Evolutionary conservation across 106 monocot genomes (phyloP).

Genomic region (Acanthochlamys bracteata): DNA sequence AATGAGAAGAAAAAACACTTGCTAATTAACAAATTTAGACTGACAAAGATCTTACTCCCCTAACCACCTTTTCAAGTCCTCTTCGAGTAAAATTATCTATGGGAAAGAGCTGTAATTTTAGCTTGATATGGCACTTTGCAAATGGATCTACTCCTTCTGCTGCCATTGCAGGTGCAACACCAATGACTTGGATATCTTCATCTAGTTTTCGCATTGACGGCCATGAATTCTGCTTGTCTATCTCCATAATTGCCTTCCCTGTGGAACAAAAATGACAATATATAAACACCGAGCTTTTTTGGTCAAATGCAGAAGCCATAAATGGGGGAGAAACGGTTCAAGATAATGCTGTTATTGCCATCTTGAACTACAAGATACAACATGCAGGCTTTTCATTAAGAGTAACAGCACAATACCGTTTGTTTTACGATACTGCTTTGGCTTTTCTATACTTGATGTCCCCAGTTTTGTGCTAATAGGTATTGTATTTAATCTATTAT

Average conservation of each 20-base stretch:
- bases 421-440: slow-evolving; percentile 20
- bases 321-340: background rate
- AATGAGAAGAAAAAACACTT: too few relatives aligned
- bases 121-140: slow-evolving; percentile 19
- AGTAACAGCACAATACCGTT: slow-evolving; percentile 13
- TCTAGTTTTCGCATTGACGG: slow-evolving; percentile 14
- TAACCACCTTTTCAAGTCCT: slow-evolving; percentile 44
- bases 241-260: slow-evolving; percentile 14
- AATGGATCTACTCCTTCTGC: slow-evolving; percentile 4
- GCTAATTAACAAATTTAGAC: background rate
- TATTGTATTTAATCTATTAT: background rate
- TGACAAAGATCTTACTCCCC: background rate
- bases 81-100: slow-evolving; percentile 43
- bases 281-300: too few relatives aligned
- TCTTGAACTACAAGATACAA: background rate
- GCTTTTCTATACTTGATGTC: slow-evolving; percentile 8
- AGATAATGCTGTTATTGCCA: background rate
- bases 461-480: slow-evolving; percentile 19
- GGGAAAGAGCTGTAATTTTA: slow-evolving; percentile 69
- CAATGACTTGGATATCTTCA: slow-evolving; percentile 1
- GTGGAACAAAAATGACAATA: background rate
- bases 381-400: background rate
- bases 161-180: slow-evolving; percentile 6
- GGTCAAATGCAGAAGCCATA: background rate
- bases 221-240: slow-evolving; percentile 1